Evolutionary conservation across 345 rosid genomes (phyloP).

Genomic region (Trapa bicornis): DNA sequence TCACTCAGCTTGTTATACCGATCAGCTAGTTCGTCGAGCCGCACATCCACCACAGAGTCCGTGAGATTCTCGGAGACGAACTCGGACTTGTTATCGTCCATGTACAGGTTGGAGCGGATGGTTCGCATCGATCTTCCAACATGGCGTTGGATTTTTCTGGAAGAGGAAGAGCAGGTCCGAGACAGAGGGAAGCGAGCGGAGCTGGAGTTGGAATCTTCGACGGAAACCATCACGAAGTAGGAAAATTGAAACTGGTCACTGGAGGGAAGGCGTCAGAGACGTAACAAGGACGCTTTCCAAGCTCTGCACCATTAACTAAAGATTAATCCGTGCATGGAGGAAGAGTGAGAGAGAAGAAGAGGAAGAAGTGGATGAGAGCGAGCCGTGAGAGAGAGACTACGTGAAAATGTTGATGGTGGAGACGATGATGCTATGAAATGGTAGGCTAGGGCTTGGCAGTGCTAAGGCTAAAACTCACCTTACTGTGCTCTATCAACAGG

Average conservation of each 20-base stretch:
- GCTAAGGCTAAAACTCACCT: neutral
- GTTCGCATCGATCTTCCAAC: conserved; percentile 90
- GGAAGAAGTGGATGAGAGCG: neutral
- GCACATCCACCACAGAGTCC: conserved; percentile 80
- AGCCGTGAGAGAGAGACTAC: neutral
- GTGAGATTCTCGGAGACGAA: conserved; percentile 60
- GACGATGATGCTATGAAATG: neutral
- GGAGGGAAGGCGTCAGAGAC: neutral
- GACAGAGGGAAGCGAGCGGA: conserved; percentile 53
- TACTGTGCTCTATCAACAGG: neutral
- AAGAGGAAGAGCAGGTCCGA: conserved; percentile 23
- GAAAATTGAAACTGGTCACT: neutral
- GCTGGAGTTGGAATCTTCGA: conserved; percentile 48
- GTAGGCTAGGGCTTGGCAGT: neutral
- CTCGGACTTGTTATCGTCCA: conserved; percentile 24
- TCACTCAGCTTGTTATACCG: conserved; percentile 18
- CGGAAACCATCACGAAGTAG: conserved; percentile 38
- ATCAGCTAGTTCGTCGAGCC: conserved; percentile 67
- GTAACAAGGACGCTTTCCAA: conserved; percentile 1
- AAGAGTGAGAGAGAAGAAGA: neutral
- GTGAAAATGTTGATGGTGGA: conserved; percentile 1
- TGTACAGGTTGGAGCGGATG: conserved; percentile 54
- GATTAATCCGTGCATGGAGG: conserved; percentile 16
- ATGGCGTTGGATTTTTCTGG: conserved; percentile 40
- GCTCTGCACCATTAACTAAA: neutral